Evolutionary conservation across 1,284 basidiomycete species (phyloP).

Genomic region (Ganoderma multipileum): DNA sequence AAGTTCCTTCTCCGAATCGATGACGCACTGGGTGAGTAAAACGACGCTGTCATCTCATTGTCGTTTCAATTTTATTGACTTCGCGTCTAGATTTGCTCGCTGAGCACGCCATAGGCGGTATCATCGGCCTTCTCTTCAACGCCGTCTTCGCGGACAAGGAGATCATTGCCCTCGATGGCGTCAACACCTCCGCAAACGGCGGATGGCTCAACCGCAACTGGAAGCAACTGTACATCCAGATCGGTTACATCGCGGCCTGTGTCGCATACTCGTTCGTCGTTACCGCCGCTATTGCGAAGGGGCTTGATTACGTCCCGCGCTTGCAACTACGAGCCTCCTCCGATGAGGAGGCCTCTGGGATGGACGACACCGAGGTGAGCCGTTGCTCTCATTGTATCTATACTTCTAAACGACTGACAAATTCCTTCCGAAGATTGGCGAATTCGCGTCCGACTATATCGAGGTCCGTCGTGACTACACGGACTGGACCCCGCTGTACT

Average conservation of each 20-base stretch:
- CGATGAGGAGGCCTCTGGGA: constrained; percentile 84
- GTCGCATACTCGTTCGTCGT: constrained; percentile 71
- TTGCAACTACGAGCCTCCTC: constrained; percentile 76
- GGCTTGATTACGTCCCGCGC: constrained; percentile 80
- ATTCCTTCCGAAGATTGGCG: constrained; percentile 62
- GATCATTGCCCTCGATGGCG: constrained; percentile 77
- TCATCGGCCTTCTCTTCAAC: constrained; percentile 84
- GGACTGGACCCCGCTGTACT: constrained; percentile 55
- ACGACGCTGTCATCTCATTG: background rate
- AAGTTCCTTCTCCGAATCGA: constrained; percentile 76
- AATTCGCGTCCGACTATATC: constrained; percentile 81
- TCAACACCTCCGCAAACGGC: constrained; percentile 70
- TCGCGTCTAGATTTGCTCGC: constrained; percentile 72
- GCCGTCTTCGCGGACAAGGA: constrained; percentile 77
- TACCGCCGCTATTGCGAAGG: constrained; percentile 72
- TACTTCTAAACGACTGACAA: background rate
- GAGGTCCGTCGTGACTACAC: constrained; percentile 75
- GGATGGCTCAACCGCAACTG: constrained; percentile 80
- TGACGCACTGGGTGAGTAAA: constrained; percentile 65
- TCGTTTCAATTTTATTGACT: background rate
- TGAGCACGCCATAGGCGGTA: constrained; percentile 92
- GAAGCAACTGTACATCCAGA: constrained; percentile 83
- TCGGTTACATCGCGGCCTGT: constrained; percentile 82
- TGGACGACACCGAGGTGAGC: constrained; percentile 85
- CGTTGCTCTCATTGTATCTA: constrained; percentile 31